Percentiles rank a stretch among this genome's conserved stretches.
These are phyloP conservation scores for Wickerhamiella galacta DNA, from an alignment of 805 yeast species.

Conservation along the genomic window DNA sequence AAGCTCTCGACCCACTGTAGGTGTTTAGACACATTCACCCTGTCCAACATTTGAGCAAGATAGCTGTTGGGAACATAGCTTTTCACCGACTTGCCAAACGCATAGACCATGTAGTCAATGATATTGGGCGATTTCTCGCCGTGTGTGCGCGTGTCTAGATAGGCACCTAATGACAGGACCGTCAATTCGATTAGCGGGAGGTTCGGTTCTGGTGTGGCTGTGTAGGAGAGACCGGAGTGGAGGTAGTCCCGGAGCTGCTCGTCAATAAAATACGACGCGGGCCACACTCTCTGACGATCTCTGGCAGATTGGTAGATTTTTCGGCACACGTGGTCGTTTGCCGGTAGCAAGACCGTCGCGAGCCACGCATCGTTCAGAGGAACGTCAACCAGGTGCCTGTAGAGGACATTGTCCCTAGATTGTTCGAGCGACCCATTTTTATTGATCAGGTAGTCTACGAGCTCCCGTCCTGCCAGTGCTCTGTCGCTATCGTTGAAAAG, in stretches of 20 bases:
- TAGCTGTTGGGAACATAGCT: too few species aligned
- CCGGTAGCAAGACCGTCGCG: slow-evolving; percentile 7
- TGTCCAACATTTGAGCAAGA: too few species aligned
- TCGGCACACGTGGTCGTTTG: neutral
- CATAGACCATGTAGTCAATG: slow-evolving; percentile 2
- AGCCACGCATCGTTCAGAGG: slow-evolving; percentile 15
- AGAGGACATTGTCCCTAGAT: slow-evolving; percentile 1
- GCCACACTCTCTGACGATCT: slow-evolving; percentile 10
- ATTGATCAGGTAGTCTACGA: too few species aligned
- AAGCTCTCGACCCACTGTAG: neutral
- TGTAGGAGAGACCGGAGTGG: slow-evolving; percentile 4
- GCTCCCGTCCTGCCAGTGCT: too few species aligned
- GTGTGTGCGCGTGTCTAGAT: neutral
- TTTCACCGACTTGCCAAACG: slow-evolving; percentile 1
- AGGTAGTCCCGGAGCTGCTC: slow-evolving; percentile 5
- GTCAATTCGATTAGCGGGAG: too few species aligned
- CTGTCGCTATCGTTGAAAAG: too few species aligned
- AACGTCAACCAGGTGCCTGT: slow-evolving; percentile 5
- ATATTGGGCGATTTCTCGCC: neutral
- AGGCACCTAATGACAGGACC: neutral
- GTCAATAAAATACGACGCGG: slow-evolving; percentile 4
- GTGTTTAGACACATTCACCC: neutral
- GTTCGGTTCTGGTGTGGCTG: slow-evolving; percentile 8
- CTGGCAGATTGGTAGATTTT: slow-evolving; percentile 3
- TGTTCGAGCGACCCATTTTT: too few species aligned